Base-by-base conservation (phyloP, 2,329 filamentous ascomycete species). In the Pseudogymnoascus sp. region DNA sequence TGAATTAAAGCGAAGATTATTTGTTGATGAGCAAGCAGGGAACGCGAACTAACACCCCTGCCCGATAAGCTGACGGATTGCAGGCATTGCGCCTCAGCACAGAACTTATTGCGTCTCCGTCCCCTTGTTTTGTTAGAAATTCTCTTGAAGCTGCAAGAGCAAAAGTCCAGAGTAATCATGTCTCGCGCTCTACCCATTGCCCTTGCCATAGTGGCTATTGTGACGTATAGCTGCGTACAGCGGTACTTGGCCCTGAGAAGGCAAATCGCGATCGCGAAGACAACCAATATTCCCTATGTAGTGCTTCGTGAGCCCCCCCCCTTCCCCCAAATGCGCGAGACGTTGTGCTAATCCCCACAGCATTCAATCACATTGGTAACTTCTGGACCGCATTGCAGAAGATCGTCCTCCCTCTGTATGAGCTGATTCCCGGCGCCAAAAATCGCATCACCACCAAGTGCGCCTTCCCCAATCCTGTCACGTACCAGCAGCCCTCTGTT, bases 231-330 rank as follows among this genome's bases (percentile, higher is more conserved):
- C n/a, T 56, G 25, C 25, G 50, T 56, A 7, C 50, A 56, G 5
- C 50, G 50, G n/a, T 56, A 56, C 50, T 12, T 56, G 50, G 50
- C 50, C 28, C 25, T 56, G 10, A 56, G 50, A 18, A 33, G 25
- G 25, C 50, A 56, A 56, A 56, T 56, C 50, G 50, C 50, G 50
- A 56, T 56, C 50, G 50, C 50, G n/a, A 56, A 56, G 25, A 18
- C 50, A 7, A 56, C 50, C 50, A 56, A 56, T 5, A 56, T 56
- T 18, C 50, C 50, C n/a, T 56, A 56, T 56, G n/a, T 56, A 25
- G 50, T 56, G n/a, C 25, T 56, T 4, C 50, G 50, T 56, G 16
- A 56, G 50, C 25, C 28, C 8, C 28, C 3, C 50, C 28, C 12
- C n/a, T 2, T 6, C 50, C 28, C 12, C n/a, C 5, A 10, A 18